These are phyloP conservation scores for Ceratocystis albifundus DNA, from an alignment of 2,329 filamentous ascomycete genomes.

Conservation along the genomic window DNA sequence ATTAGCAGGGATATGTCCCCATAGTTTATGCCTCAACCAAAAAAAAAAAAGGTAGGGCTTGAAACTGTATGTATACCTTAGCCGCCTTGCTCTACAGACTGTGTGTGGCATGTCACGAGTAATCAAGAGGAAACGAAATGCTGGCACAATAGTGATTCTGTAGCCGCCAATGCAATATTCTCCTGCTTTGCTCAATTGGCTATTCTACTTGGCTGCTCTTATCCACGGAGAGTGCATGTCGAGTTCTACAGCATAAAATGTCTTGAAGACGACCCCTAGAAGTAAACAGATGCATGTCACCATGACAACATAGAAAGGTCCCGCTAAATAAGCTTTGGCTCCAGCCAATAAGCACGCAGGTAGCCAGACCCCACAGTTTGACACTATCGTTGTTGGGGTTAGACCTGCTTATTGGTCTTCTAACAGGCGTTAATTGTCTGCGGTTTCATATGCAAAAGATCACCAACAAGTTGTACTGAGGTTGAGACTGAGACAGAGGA, in stretches of 20 bases:
- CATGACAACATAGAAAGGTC: not conserved
- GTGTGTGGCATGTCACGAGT: not conserved
- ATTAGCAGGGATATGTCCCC: not conserved
- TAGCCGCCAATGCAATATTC: not conserved
- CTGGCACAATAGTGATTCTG: not conserved
- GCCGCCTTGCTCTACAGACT: not conserved
- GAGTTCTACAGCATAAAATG: not conserved
- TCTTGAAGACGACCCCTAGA: not conserved
- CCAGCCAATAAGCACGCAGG: not conserved
- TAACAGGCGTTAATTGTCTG: not conserved
- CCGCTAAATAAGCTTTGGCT: not conserved
- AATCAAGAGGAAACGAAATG: not conserved
- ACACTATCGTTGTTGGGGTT: no score
- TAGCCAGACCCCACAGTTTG: no score
- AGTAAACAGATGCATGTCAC: not conserved
- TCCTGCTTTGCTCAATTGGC: not conserved
- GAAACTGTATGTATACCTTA: not conserved
- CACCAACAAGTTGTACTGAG: no score
- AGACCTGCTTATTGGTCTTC: no score
- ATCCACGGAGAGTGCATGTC: not conserved
- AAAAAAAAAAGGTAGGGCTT: not conserved
- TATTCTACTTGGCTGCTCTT: not conserved
- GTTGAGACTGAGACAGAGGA: no score
- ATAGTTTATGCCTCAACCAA: not conserved
- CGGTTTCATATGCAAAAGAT: conserved; percentile 2